Evolutionary conservation across 2,329 filamentous ascomycete genomes (phyloP), one percentile per base, ranked within the genome.

Genomic region (Ceratocystis eucalypticola): DNA sequence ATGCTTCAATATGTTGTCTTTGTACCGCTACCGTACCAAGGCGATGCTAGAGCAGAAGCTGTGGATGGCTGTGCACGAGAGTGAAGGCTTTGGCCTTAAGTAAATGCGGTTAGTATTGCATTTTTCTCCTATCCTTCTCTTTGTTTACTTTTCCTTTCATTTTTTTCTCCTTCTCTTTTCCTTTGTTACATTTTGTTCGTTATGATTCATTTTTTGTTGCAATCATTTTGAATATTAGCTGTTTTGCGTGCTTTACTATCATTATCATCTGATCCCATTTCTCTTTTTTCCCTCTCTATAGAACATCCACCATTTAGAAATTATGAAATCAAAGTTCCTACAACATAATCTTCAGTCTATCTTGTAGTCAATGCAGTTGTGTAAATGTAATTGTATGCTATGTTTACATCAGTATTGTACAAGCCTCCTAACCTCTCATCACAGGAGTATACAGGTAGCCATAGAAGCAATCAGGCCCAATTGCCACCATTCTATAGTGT

Each of bases 71-170:
- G 91, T 96, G n/a, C 79, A 84, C 70, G 91, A 92, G 75, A 95
- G 91, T 72, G 91, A 96, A 74, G 92, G 92, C 2, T 96, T 96
- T 80, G 91, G 91, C 41, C 79, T 96, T 74, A 94, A 92, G 74
- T 93, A 73, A 79, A 41, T 41, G 37, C 37, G 10, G 37, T 41
- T 41, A 15, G 37, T 15, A 41, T 37, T 44, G 20, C 15, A 15
- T 25, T 46, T 53, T 41, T 44, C n/a, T 12, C 28, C 17, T 33
- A 12, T 37, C 15, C 12, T 48, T n/a, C 46, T 46, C 17, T 50
- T 50, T 63, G 33, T 37, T 37, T 59, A 30, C 30, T 59, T 37
- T 59, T 55, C 20, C 7, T 5, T 55, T 55, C 17, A 22, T 48
- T 48, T 20, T 48, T 8, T 10, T 22, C n/a, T 10, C 2, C 17